Evolutionary conservation across 768 basidiomycete species (phyloP).

Genomic region (Boletus bicolor): DNA sequence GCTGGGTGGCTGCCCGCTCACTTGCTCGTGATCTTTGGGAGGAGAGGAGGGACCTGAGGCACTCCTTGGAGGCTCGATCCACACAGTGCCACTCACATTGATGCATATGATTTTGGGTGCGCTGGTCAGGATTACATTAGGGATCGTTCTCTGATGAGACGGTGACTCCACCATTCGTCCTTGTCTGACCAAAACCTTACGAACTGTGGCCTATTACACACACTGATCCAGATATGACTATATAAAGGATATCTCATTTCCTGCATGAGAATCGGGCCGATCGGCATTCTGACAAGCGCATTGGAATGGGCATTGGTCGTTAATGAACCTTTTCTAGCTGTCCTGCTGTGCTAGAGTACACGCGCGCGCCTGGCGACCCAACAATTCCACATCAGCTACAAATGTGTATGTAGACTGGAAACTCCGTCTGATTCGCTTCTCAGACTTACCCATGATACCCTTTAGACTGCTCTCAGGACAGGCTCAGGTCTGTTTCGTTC

Average conservation of each 20-base stretch:
- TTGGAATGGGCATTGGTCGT: no score
- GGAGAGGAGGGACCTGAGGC: slow-evolving; percentile 2
- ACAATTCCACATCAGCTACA: no score
- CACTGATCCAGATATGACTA: background rate
- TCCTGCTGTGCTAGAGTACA: no score
- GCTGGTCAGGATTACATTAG: background rate
- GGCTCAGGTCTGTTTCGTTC: background rate
- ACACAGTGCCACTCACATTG: background rate
- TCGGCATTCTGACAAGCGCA: no score
- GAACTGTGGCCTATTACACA: background rate
- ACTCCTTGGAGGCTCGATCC: background rate
- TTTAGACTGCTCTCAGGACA: no score
- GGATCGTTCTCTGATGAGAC: background rate
- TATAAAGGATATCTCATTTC: no score
- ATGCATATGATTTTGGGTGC: background rate
- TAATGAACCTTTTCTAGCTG: no score
- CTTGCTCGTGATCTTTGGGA: slow-evolving; percentile 1
- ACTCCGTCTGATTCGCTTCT: no score
- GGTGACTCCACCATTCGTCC: background rate
- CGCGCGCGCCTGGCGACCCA: no score
- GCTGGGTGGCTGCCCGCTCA: background rate
- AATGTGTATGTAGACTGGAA: no score
- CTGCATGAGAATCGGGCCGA: no score
- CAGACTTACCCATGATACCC: no score
- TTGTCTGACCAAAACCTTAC: background rate